Percentiles rank a stretch among this genome's conserved stretches.
These are phyloP conservation scores for Sorghum bicolor DNA, from an alignment of 176 grass and related monocot species.

Conservation along the genomic window DNA sequence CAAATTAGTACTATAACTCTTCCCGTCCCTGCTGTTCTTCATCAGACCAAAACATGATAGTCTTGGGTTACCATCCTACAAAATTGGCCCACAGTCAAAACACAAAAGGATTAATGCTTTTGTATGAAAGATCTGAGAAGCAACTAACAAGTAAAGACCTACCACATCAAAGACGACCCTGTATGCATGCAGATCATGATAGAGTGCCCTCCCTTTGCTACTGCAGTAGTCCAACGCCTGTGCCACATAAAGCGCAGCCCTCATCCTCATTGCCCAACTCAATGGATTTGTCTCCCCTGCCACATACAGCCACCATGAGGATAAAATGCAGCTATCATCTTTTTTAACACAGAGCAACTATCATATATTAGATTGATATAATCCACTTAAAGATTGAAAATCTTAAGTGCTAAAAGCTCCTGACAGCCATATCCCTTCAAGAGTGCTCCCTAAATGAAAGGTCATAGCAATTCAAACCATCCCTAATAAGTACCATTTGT, in stretches of 20 bases:
- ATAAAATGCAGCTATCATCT: not conserved
- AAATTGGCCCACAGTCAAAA: not conserved
- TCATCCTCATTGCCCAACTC: constrained; percentile 79
- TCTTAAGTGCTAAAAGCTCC: not conserved
- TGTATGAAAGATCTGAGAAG: not conserved
- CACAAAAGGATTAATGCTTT: not conserved
- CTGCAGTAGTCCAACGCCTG: constrained; percentile 80
- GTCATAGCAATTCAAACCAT: not conserved
- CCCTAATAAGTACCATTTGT: not conserved
- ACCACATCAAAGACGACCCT: constrained; percentile 93
- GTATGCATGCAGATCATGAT: constrained; percentile 89
- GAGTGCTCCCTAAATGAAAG: not conserved
- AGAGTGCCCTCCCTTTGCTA: constrained; percentile 63
- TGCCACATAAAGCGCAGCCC: constrained; percentile 71
- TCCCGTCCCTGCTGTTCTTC: constrained; percentile 93
- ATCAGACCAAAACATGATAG: constrained; percentile 90
- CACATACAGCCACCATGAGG: constrained; percentile 23
- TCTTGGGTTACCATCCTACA: constrained; percentile 75
- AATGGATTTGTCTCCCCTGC: constrained; percentile 83
- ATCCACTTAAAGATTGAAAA: not conserved
- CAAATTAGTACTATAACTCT: constrained; percentile 92
- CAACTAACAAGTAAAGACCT: constrained; percentile 5
- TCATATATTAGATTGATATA: not conserved
- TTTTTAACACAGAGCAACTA: not conserved
- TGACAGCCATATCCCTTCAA: not conserved